These are phyloP conservation scores for Porpolomopsis calyptriformis DNA, from an alignment of 768 basidiomycete species.

Conservation along the genomic window DNA sequence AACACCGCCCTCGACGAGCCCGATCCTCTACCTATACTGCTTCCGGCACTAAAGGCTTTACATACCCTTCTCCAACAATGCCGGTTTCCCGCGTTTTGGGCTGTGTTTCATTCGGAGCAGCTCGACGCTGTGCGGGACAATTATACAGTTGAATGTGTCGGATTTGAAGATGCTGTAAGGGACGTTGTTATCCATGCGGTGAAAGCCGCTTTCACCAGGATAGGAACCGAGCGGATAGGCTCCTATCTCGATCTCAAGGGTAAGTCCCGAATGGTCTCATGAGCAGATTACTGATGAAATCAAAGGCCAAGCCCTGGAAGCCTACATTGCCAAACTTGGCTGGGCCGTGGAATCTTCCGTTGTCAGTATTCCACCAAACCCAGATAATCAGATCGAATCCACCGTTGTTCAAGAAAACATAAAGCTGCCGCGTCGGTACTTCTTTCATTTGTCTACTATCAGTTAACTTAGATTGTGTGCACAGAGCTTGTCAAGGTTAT, in stretches of 20 bases:
- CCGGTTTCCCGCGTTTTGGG: conserved; percentile 84
- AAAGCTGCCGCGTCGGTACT: conserved; percentile 62
- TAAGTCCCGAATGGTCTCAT: conserved; percentile 16
- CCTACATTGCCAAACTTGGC: conserved; percentile 52
- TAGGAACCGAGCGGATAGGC: conserved; percentile 53
- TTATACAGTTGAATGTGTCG: conserved; percentile 73
- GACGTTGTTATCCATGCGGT: conserved; percentile 70
- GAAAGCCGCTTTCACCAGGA: conserved; percentile 67
- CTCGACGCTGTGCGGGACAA: conserved; percentile 70
- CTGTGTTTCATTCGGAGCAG: conserved; percentile 55
- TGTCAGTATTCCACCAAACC: conserved; percentile 67
- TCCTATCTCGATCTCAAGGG: conserved; percentile 63
- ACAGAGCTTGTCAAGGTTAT: conserved; percentile 70
- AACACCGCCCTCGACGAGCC: conserved; percentile 59
- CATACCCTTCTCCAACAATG: conserved; percentile 69
- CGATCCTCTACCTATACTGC: conserved; percentile 64
- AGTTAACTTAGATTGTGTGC: conserved; percentile 2
- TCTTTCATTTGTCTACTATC: not conserved
- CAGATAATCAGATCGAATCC: conserved; percentile 81
- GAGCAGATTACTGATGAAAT: not conserved
- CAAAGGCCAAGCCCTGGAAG: conserved; percentile 45
- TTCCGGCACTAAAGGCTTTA: conserved; percentile 58
- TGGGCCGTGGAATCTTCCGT: conserved; percentile 53
- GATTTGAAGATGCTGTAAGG: conserved; percentile 77
- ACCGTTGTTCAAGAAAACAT: conserved; percentile 78